Base-by-base conservation (phyloP, 768 basidiomycete species). In the Tylopilus vinaceipallidus region DNA sequence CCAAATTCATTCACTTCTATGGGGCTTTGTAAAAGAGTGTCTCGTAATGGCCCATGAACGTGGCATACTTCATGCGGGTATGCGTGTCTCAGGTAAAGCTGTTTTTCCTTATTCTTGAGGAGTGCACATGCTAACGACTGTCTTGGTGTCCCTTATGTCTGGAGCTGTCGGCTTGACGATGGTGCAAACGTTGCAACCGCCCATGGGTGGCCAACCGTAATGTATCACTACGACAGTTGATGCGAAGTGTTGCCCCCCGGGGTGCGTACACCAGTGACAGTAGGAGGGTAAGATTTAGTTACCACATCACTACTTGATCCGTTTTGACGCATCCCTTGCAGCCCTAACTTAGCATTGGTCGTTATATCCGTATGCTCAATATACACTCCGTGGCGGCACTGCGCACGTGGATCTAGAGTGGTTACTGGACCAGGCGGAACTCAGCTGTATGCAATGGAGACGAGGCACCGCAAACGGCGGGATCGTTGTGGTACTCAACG, bases 381-480 rank as follows among this genome's bases (percentile, higher is more conserved):
- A 69, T 75, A 51, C 68, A 68, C 36, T 75, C 75, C 4, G 62
- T 77, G n/a, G 71, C 75, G 19, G 65, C 67, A 9, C 66, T 27
- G 61, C 73, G 10, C 71, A 73, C 29, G 71, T 75, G 12, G 68
- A 74, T 42, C 68, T 72, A 16, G 68, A 69, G 10, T 75, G 72
- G 73, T 60, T 77, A 10, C 65, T 78, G 24, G 76, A 68, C 52
- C 68, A 73, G 40, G 67, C 71, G n/a, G 74, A 79, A 63, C 70
- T 77, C 19, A 72, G 69, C 37, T 72, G 75, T n/a, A 53, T 55
- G 19, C 33, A 42, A n/a, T 56, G 45, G 53, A 47, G 48, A 37
- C 42, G 14, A 26, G 55, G 55, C 6, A 14, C 2, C 22, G 30
- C 20, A n/a, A 42, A 44, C 19, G 53, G 53, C 14, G 38, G 51